phyloP scores from a whole-genome alignment of 2,329 filamentous ascomycete species.

The Colletotrichum orbiculare region DNA sequence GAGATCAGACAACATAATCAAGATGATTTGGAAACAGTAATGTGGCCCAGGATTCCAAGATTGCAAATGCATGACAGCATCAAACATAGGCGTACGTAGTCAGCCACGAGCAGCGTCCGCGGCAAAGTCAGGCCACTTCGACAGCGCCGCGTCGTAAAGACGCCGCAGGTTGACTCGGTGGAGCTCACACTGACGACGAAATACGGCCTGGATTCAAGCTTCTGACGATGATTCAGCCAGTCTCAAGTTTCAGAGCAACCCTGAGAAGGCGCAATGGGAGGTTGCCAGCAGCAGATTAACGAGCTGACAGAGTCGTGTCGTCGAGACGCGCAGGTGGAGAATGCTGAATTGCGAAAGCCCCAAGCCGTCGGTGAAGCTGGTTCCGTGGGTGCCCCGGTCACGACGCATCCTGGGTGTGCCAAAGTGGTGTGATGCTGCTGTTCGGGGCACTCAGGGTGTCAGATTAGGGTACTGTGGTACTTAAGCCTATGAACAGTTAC shows the following conservation, averaged over 20 bases:
- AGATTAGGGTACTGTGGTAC: too few species aligned
- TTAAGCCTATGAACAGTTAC: too few species aligned
- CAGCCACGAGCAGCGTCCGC: neutral
- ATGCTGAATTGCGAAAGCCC: neutral
- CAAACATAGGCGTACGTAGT: neutral
- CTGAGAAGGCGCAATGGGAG: conserved; percentile 6
- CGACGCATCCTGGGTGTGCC: neutral
- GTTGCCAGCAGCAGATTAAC: neutral
- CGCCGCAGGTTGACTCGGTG: neutral
- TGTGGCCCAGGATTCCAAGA: neutral
- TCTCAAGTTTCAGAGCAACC: conserved; percentile 20
- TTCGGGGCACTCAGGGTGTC: too few species aligned
- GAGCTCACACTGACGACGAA: conserved; percentile 1
- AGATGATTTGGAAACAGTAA: too few species aligned
- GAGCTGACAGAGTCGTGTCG: neutral
- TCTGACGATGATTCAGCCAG: conserved; percentile 22
- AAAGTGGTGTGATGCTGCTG: too few species aligned
- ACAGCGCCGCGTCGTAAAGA: neutral
- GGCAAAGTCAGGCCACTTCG: neutral
- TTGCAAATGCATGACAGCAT: neutral
- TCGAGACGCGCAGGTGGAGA: neutral
- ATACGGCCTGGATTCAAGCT: conserved; percentile 10
- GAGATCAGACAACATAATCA: too few species aligned
- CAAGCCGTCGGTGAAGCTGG: neutral
- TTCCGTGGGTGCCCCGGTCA: conserved; percentile 2